Percentiles rank a stretch among this genome's conserved stretches.
Conservation (phyloP, 257 asterid genomes). For the Primulina eburnea region DNA sequence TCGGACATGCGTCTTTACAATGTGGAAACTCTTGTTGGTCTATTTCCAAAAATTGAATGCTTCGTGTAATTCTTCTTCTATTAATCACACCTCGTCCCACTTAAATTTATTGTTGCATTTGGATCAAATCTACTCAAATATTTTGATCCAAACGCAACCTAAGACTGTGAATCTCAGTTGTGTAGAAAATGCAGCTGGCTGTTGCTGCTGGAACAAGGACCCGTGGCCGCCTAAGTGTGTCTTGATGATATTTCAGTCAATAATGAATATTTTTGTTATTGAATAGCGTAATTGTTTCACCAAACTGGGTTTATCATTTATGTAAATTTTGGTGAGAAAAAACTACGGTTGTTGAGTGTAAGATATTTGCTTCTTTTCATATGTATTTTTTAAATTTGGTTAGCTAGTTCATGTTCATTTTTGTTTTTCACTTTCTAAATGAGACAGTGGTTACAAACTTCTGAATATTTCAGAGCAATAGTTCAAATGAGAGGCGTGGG, state of each 20-base stretch:
- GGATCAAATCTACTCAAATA: no score
- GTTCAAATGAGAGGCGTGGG: constrained; percentile 66
- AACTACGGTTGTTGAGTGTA: no score
- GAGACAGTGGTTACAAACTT: neutral
- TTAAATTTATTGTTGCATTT: no score
- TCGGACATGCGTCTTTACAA: constrained; percentile 6
- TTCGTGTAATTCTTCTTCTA: constrained; percentile 15
- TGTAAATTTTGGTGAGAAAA: neutral
- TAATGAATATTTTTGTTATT: constrained; percentile 1
- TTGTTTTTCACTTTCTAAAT: constrained; percentile 4
- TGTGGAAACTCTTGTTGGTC: constrained; percentile 2
- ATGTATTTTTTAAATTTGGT: neutral
- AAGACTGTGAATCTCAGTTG: constrained; percentile 15
- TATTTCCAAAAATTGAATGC: neutral
- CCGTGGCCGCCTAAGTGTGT: neutral
- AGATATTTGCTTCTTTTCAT: no score
- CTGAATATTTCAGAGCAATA: constrained; percentile 53
- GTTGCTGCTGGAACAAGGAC: constrained; percentile 19
- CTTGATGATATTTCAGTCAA: constrained; percentile 10
- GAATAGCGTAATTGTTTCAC: constrained; percentile 1
- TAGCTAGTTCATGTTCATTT: neutral
- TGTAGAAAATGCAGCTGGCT: constrained; percentile 16
- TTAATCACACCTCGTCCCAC: constrained; percentile 15
- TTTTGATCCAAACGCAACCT: no score
- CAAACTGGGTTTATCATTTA: constrained; percentile 8